Percentiles rank a stretch among this genome's conserved stretches.
phyloP scores from a whole-genome alignment of 2,329 filamentous ascomycete genomes.

The Stagonosporopsis rhizophila region DNA sequence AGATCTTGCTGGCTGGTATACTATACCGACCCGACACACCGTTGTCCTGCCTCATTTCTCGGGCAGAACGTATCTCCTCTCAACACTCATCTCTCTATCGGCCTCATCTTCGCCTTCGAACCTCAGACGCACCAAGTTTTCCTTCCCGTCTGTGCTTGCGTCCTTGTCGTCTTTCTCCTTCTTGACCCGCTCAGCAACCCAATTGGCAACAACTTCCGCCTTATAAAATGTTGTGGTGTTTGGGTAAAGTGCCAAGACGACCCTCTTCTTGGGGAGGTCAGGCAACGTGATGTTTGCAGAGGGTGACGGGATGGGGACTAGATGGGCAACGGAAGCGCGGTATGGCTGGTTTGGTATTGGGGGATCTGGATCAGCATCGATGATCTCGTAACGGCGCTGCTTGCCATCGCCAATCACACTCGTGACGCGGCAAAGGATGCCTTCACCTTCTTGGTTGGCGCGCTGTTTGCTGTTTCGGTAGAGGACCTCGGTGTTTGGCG shows the following conservation, averaged over 20 bases:
- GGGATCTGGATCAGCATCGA: constrained; percentile 56
- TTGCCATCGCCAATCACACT: constrained; percentile 61
- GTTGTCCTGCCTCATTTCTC: constrained; percentile 32
- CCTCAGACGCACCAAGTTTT: constrained; percentile 52
- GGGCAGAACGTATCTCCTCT: constrained; percentile 58
- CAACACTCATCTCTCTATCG: constrained; percentile 56
- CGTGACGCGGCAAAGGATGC: constrained; percentile 60
- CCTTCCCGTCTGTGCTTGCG: constrained; percentile 45
- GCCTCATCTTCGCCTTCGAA: constrained; percentile 59
- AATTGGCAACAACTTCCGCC: constrained; percentile 56
- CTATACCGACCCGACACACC: background rate
- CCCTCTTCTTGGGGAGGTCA: constrained; percentile 51
- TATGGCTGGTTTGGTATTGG: constrained; percentile 50
- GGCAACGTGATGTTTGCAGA: constrained; percentile 50
- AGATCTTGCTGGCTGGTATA: background rate
- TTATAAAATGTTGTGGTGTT: constrained; percentile 63
- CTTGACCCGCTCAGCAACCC: constrained; percentile 46
- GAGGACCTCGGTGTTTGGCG: constrained; percentile 57
- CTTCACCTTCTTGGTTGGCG: constrained; percentile 54
- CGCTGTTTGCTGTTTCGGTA: constrained; percentile 56
- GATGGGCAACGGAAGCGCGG: constrained; percentile 56
- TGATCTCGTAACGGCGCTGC: constrained; percentile 61
- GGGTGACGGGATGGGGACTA: constrained; percentile 54
- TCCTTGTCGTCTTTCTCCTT: constrained; percentile 52
- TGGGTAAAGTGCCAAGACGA: constrained; percentile 60